These are phyloP conservation scores for Penicillium macrosclerotiorum DNA, from an alignment of 495 filamentous ascomycete genomes.

Conservation along the genomic window DNA sequence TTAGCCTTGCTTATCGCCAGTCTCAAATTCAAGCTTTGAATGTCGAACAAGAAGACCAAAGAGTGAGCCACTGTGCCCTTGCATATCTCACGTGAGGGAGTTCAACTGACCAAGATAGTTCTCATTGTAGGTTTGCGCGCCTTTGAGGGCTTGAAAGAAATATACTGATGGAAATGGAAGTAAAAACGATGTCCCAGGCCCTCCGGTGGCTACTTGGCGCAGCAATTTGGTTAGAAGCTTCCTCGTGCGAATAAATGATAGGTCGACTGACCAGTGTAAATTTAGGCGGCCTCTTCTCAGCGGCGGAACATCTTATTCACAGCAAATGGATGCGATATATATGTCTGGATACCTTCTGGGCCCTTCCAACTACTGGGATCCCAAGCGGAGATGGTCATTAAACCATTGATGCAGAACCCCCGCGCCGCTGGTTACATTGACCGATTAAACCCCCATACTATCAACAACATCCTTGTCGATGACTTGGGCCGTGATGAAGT, in stretches of 20 bases:
- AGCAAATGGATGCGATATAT: slow-evolving; percentile 68
- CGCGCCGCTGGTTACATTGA: slow-evolving; percentile 57
- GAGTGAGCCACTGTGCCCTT: slow-evolving; percentile 33
- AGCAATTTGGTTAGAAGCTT: slow-evolving; percentile 49
- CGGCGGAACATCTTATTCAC: slow-evolving; percentile 70
- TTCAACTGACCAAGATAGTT: slow-evolving; percentile 22
- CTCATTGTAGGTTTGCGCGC: slow-evolving; percentile 12
- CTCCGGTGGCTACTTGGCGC: slow-evolving; percentile 41
- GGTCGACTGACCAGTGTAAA: background rate
- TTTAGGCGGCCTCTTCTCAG: slow-evolving; percentile 57
- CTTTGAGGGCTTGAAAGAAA: too few relatives aligned
- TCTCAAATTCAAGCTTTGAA: slow-evolving; percentile 25
- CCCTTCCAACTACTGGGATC: slow-evolving; percentile 61
- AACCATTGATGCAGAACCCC: slow-evolving; percentile 52
- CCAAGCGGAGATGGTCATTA: slow-evolving; percentile 63
- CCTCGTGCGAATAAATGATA: background rate
- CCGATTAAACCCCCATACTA: slow-evolving; percentile 56
- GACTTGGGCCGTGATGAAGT: slow-evolving; percentile 80
- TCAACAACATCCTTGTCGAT: slow-evolving; percentile 78
- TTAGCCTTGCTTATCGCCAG: background rate
- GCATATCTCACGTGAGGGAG: slow-evolving; percentile 13
- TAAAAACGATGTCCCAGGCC: slow-evolving; percentile 26
- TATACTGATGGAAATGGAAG: slow-evolving; percentile 22
- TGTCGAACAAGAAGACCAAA: slow-evolving; percentile 33
- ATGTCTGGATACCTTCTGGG: slow-evolving; percentile 70